phyloP scores from a whole-genome alignment of 2,329 filamentous ascomycete genomes.

The Blumeriella jaapii region DNA sequence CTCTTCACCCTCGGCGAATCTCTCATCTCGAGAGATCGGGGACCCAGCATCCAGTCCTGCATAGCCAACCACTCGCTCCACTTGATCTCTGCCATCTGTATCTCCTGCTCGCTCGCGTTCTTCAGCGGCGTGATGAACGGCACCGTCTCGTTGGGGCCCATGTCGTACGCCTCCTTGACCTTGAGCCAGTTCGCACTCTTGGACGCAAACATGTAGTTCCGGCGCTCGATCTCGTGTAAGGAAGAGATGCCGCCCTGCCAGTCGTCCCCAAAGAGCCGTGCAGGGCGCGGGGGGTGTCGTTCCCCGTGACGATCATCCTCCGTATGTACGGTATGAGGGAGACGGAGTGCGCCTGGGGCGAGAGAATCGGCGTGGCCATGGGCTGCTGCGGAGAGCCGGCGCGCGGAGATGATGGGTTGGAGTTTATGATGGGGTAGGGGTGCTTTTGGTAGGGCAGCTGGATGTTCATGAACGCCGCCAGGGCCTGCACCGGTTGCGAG shows the following conservation, averaged over 20 bases:
- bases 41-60: constrained; percentile 98
- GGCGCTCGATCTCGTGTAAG: constrained; percentile 77
- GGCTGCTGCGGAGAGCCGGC: constrained; percentile 20
- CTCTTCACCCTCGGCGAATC: constrained; percentile 12
- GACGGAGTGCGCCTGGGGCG: constrained; percentile 29
- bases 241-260: constrained; percentile 72
- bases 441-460: constrained; percentile 71
- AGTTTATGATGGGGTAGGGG: constrained; percentile 34
- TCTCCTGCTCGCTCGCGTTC: constrained; percentile 64
- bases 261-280: constrained; percentile 93
- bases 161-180: constrained; percentile 86
- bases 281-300: constrained; percentile 76
- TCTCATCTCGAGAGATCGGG: constrained; percentile 27
- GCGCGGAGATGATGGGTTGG: constrained; percentile 28
- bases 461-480: constrained; percentile 88
- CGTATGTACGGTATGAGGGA: constrained; percentile 83
- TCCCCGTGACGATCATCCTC: constrained; percentile 80
- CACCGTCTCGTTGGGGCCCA: constrained; percentile 68
- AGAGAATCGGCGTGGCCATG: constrained; percentile 16
- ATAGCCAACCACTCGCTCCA: constrained; percentile 96
- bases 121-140: constrained; percentile 82
- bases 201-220: constrained; percentile 90
- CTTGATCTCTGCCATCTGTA: constrained; percentile 66
- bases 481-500: constrained; percentile 68
- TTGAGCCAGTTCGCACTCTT: constrained; percentile 85